These are phyloP conservation scores for Polyplosphaeria fusca DNA, from an alignment of 495 filamentous ascomycete species.

Conservation along the genomic window DNA sequence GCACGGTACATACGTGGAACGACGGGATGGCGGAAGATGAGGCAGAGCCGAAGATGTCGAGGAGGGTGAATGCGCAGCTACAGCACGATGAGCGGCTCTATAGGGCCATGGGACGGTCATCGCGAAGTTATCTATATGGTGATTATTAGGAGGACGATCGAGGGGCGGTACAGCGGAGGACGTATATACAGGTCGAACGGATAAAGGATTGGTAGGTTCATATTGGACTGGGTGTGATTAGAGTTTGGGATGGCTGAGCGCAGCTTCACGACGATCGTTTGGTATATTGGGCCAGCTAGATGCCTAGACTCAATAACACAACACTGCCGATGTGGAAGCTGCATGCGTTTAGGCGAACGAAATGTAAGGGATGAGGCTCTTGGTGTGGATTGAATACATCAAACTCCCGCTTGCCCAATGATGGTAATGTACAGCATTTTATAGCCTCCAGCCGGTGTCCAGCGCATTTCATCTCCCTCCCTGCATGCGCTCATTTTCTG, in stretches of 20 bases:
- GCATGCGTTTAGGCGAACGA: too few relatives aligned
- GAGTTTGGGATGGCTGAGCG: too few relatives aligned
- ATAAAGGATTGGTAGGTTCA: too few relatives aligned
- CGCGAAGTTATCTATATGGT: slow-evolving; percentile 17
- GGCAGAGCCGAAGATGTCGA: slow-evolving; percentile 58
- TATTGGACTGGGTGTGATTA: too few relatives aligned
- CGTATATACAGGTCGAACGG: too few relatives aligned
- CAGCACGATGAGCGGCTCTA: slow-evolving; percentile 37
- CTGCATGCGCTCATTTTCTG: too few relatives aligned
- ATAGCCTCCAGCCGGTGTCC: neutral
- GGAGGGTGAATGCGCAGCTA: slow-evolving; percentile 53
- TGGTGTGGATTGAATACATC: too few relatives aligned
- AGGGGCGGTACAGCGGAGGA: too few relatives aligned
- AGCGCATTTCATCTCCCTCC: too few relatives aligned
- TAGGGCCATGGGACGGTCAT: neutral
- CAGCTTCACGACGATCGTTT: neutral
- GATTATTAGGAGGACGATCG: slow-evolving; percentile 18
- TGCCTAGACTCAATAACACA: too few relatives aligned
- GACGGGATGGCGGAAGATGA: slow-evolving; percentile 63
- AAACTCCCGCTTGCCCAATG: slow-evolving; percentile 31
- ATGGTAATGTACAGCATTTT: slow-evolving; percentile 21
- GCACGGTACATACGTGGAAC: slow-evolving; percentile 74
- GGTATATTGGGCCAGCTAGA: neutral
- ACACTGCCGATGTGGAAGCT: too few relatives aligned
- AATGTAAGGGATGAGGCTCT: too few relatives aligned